Percentiles rank a stretch among this genome's conserved stretches.
These are phyloP conservation scores for Graphilbum sp. DNA, from an alignment of 2,329 filamentous ascomycete genomes.

Conservation along the genomic window DNA sequence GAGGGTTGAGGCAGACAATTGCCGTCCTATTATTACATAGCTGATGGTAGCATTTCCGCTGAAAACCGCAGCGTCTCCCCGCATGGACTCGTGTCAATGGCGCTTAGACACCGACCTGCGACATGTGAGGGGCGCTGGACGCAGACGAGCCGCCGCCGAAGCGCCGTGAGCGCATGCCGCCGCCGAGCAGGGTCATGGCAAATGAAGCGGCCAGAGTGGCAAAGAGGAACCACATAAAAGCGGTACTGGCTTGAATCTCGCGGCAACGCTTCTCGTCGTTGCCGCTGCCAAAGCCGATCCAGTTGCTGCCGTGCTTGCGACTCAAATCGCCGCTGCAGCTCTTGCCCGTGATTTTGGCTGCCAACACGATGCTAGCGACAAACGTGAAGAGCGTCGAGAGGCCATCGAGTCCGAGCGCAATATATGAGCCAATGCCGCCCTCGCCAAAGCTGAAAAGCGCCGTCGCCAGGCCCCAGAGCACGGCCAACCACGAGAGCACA, in stretches of 20 bases:
- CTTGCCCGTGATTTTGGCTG: slow-evolving; percentile 50
- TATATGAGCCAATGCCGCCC: slow-evolving; percentile 30
- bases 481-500: slow-evolving; percentile 46
- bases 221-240: slow-evolving; percentile 70
- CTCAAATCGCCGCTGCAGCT: slow-evolving; percentile 43
- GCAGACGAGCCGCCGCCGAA: slow-evolving; percentile 23
- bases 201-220: slow-evolving; percentile 40
- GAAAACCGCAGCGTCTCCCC: too few species aligned
- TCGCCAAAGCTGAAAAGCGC: slow-evolving; percentile 5
- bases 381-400: slow-evolving; percentile 52
- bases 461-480: slow-evolving; percentile 44
- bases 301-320: slow-evolving; percentile 21
- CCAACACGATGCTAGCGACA: slow-evolving; percentile 52
- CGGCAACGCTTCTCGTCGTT: slow-evolving; percentile 50
- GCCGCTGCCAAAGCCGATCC: slow-evolving; percentile 45
- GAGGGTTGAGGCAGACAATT: too few species aligned
- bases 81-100: neutral
- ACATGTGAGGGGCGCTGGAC: slow-evolving; percentile 31
- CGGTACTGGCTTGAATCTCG: slow-evolving; percentile 56
- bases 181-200: slow-evolving; percentile 36
- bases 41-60: too few species aligned
- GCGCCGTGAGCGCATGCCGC: slow-evolving; percentile 26
- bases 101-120: slow-evolving; percentile 30
- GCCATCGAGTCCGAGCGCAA: slow-evolving; percentile 39
- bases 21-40: too few species aligned